phyloP scores from a whole-genome alignment of 163 green algal species.

The Prototheca wickerhamii region DNA sequence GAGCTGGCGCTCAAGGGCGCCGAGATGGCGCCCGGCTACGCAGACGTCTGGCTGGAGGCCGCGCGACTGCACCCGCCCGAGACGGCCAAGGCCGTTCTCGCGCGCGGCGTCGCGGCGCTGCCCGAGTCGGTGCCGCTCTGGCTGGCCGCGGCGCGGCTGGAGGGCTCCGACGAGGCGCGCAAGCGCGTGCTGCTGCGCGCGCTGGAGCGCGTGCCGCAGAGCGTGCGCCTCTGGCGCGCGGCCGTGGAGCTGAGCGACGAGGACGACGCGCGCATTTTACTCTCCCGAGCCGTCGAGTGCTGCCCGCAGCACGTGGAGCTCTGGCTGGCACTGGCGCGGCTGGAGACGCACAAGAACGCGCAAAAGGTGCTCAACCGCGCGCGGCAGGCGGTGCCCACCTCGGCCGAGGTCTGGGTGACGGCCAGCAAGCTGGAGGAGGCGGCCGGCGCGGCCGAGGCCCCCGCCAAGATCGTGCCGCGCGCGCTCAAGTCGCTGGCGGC shows the following conservation, averaged over 20 bases:
- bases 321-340: constrained; percentile 89
- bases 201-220: constrained; percentile 82
- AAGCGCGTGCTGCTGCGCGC: constrained; percentile 79
- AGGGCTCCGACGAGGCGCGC: constrained; percentile 64
- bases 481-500: constrained; percentile 62
- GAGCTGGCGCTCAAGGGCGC: constrained; percentile 69
- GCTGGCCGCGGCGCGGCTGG: constrained; percentile 61
- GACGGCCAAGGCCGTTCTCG: constrained; percentile 84
- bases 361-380: constrained; percentile 95
- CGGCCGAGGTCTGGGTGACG: constrained; percentile 82
- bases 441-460: constrained; percentile 63
- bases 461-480: constrained; percentile 55
- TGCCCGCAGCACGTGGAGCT: constrained; percentile 95
- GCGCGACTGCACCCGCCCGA: constrained; percentile 76
- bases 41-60: constrained; percentile 98
- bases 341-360: constrained; percentile 91
- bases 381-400: constrained; percentile 82
- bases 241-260: constrained; percentile 86
- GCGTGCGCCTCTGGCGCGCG: constrained; percentile 90
- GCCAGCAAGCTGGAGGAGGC: constrained; percentile 94
- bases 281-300: constrained; percentile 91
- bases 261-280: constrained; percentile 78
- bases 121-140: constrained; percentile 71
- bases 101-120: constrained; percentile 73
- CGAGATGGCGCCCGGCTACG: constrained; percentile 76